These are phyloP conservation scores for Botrytis fragariae DNA, from an alignment of 2,329 filamentous ascomycete species.

Conservation along the genomic window DNA sequence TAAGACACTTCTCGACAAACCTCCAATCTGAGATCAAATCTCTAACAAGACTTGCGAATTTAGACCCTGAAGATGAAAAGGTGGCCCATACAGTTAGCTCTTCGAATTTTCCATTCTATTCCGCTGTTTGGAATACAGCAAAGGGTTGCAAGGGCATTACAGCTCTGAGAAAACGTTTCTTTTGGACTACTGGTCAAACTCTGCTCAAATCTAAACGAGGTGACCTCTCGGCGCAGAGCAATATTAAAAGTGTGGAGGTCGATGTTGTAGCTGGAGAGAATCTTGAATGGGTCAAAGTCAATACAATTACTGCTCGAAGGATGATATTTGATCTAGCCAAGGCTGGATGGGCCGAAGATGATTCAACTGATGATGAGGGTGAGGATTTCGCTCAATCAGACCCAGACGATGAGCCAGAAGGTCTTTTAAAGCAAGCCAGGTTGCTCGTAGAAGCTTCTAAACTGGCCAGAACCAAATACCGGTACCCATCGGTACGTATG, in stretches of 20 bases:
- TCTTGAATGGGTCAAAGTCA: slow-evolving; percentile 66
- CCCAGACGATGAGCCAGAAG: slow-evolving; percentile 43
- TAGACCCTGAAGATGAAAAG: slow-evolving; percentile 35
- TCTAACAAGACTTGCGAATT: slow-evolving; percentile 42
- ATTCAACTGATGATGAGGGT: slow-evolving; percentile 45
- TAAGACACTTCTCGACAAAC: slow-evolving; percentile 48
- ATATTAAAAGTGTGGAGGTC: slow-evolving; percentile 40
- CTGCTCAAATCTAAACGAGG: slow-evolving; percentile 16
- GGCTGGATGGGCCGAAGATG: slow-evolving; percentile 56
- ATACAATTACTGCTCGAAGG: slow-evolving; percentile 60
- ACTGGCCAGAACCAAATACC: slow-evolving; percentile 56
- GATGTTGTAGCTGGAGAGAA: slow-evolving; percentile 65
- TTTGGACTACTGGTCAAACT: slow-evolving; percentile 41
- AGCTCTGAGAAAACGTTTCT: slow-evolving; percentile 56
- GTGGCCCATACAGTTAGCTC: slow-evolving; percentile 58
- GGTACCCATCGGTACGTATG: slow-evolving; percentile 57
- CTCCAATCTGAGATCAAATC: slow-evolving; percentile 48
- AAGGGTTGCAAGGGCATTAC: slow-evolving; percentile 56
- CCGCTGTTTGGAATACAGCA: slow-evolving; percentile 60
- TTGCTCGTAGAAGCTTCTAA: slow-evolving; percentile 57
- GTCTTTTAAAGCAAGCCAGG: slow-evolving; percentile 58
- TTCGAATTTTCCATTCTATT: slow-evolving; percentile 64
- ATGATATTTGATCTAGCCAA: slow-evolving; percentile 68
- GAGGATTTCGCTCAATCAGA: slow-evolving; percentile 37
- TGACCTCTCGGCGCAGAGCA: slow-evolving; percentile 14